A percentile compares a stretch with the other conserved stretches of the same genome.
phyloP scores from a whole-genome alignment of 768 basidiomycete species.

The Auricularia auricula-judae region DNA sequence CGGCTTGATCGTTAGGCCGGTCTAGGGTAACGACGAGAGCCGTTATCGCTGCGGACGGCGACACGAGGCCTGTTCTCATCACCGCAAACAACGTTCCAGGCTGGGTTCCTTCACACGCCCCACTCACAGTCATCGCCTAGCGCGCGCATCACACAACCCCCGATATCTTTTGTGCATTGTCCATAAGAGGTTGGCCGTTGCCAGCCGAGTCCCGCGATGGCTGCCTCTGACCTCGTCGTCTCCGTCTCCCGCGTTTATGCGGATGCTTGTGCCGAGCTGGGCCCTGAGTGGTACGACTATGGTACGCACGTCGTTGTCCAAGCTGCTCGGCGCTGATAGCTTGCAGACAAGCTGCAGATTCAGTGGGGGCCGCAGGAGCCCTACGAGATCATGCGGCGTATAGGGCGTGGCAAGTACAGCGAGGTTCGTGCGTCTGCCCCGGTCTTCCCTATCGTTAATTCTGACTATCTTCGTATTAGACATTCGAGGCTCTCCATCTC shows the following conservation, averaged over 20 bases:
- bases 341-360: slow-evolving; percentile 27
- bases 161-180: no score
- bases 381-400: slow-evolving; percentile 52
- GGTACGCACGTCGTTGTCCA: slow-evolving; percentile 25
- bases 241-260: slow-evolving; percentile 42
- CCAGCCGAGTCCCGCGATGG: no score
- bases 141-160: no score
- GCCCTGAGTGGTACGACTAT: slow-evolving; percentile 53
- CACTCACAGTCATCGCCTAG: no score
- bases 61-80: no score
- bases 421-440: slow-evolving; percentile 29
- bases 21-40: no score
- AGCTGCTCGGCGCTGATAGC: neutral
- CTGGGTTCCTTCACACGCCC: no score
- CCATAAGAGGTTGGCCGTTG: no score
- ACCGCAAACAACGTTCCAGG: no score
- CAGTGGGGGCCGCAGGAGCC: slow-evolving; percentile 59
- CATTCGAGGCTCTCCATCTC: slow-evolving; percentile 51
- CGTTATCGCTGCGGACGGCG: no score
- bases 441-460: neutral
- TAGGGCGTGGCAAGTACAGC: slow-evolving; percentile 58
- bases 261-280: slow-evolving; percentile 46
- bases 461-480: slow-evolving; percentile 19
- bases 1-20: no score
- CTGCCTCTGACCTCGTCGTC: neutral